Conservation (phyloP, 352 stramenopile species). For the Globisporangium nodosum region DNA sequence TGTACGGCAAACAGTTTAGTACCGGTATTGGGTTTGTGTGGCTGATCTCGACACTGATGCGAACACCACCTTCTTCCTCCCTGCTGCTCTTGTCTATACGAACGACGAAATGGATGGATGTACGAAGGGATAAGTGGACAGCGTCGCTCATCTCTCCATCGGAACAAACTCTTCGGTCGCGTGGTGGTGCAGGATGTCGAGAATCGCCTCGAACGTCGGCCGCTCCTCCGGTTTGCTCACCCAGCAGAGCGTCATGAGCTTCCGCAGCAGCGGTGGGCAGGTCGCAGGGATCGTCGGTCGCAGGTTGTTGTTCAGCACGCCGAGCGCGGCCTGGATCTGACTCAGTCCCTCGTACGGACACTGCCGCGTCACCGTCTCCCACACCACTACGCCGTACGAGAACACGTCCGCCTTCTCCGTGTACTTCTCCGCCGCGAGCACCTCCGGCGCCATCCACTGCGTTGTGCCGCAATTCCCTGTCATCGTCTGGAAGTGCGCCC, state of each 20-base stretch:
- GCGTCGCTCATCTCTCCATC: conserved; percentile 6
- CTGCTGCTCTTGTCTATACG: no score
- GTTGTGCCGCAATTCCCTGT: conserved; percentile 83
- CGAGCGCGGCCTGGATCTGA: conserved; percentile 85
- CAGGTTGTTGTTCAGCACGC: conserved; percentile 85
- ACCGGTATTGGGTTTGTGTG: background rate
- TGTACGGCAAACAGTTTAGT: background rate
- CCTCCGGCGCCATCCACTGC: conserved; percentile 85
- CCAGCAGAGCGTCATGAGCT: conserved; percentile 85
- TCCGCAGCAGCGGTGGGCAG: conserved; percentile 74
- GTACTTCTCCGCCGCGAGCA: conserved; percentile 80
- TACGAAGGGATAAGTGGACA: background rate
- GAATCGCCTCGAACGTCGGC: conserved; percentile 74
- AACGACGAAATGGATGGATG: background rate
- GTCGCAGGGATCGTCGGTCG: conserved; percentile 73
- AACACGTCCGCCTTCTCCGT: conserved; percentile 87
- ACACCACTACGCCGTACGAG: conserved; percentile 82
- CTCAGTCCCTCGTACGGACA: conserved; percentile 91
- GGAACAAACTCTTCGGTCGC: conserved; percentile 14
- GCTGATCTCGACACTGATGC: background rate
- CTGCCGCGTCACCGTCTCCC: conserved; percentile 85
- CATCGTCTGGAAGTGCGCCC: conserved; percentile 86
- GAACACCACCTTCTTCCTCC: no score
- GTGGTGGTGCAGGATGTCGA: conserved; percentile 57
- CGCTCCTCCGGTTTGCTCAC: conserved; percentile 65